Percentiles rank a stretch among this genome's conserved stretches.
Evolutionary conservation across 768 basidiomycete species (phyloP).

Genomic region (Suillus alpinus): DNA sequence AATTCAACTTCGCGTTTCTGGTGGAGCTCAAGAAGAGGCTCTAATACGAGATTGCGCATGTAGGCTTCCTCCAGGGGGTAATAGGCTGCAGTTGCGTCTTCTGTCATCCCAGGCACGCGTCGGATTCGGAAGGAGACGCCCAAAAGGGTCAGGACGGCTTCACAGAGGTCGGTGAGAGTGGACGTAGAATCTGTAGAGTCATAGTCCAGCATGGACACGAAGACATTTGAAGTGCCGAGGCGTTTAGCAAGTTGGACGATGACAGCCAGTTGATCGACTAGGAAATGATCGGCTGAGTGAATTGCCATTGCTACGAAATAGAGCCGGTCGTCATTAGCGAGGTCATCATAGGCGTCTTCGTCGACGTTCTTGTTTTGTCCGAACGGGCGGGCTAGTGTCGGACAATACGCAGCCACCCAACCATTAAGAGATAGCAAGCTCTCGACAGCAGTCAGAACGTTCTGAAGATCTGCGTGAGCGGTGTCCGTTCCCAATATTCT

Average conservation of each 20-base stretch:
- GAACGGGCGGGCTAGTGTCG: constrained; percentile 91
- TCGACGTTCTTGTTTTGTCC: constrained; percentile 80
- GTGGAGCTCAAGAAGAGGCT: constrained; percentile 83
- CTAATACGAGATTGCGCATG: constrained; percentile 88
- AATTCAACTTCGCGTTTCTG: constrained; percentile 79
- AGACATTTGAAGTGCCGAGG: constrained; percentile 84
- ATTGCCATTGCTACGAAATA: constrained; percentile 96
- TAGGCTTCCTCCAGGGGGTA: constrained; percentile 96
- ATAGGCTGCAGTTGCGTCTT: constrained; percentile 82
- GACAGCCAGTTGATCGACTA: constrained; percentile 96
- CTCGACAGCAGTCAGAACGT: constrained; percentile 86
- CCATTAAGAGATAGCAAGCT: constrained; percentile 94
- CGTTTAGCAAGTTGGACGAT: constrained; percentile 94
- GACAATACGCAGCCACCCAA: constrained; percentile 96
- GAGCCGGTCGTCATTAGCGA: constrained; percentile 76
- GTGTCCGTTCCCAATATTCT: constrained; percentile 85
- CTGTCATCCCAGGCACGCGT: constrained; percentile 91
- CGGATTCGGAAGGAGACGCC: constrained; percentile 92
- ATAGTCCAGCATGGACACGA: constrained; percentile 98
- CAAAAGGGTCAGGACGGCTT: constrained; percentile 90
- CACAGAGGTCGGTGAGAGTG: constrained; percentile 90
- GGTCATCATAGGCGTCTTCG: constrained; percentile 79
- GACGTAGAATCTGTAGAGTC: constrained; percentile 94
- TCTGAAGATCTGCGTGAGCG: constrained; percentile 85
- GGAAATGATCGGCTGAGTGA: constrained; percentile 98